These are phyloP conservation scores for Neopestalotiopsis sp. DNA, from an alignment of 2,329 filamentous ascomycete genomes.

Conservation along the genomic window DNA sequence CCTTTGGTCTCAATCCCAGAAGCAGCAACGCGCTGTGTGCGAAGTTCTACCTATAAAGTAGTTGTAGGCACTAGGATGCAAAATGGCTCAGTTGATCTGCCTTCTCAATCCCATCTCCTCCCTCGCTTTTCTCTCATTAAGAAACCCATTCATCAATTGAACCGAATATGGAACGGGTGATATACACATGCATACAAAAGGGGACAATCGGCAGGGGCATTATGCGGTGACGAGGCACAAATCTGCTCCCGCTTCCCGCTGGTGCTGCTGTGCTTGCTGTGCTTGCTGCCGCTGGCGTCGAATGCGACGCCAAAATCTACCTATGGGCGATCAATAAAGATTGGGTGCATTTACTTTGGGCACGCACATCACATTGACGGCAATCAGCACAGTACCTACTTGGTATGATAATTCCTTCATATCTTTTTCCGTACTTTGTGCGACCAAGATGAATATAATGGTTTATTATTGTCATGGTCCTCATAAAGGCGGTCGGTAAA, in stretches of 20 bases:
- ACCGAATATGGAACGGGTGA: background rate
- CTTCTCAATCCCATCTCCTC: background rate
- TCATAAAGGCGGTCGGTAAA: background rate
- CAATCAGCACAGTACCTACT: too few species aligned
- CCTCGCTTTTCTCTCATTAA: background rate
- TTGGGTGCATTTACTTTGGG: too few species aligned
- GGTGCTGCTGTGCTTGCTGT: background rate
- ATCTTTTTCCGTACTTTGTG: too few species aligned
- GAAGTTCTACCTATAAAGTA: background rate
- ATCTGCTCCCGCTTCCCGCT: background rate
- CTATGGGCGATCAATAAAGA: background rate
- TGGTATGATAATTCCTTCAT: too few species aligned
- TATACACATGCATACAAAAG: background rate
- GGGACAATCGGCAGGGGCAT: background rate
- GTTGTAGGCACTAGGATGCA: background rate
- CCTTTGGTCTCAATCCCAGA: background rate
- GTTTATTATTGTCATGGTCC: background rate
- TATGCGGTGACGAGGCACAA: background rate
- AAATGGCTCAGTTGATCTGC: background rate
- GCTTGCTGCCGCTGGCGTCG: background rate
- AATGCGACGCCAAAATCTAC: background rate
- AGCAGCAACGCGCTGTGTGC: background rate
- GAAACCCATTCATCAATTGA: background rate
- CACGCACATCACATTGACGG: too few species aligned
- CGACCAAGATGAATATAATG: background rate